Percentiles rank a stretch among this genome's conserved stretches.
Conservation (phyloP, 169 alveolate species). For the Eimeria falciformis region DNA sequence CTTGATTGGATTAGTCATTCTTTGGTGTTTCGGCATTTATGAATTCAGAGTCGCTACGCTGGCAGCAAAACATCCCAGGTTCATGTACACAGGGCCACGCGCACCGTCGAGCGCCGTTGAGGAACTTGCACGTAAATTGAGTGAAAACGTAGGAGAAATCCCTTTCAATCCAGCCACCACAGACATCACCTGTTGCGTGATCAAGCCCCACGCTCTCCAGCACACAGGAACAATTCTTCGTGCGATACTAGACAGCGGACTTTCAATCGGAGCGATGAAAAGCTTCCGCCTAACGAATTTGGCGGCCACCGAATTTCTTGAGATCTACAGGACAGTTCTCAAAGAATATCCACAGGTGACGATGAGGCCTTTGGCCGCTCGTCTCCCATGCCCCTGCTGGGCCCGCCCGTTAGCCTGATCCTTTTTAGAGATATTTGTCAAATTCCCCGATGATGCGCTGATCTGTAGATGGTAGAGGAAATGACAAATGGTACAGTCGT, state of each 20-base stretch:
- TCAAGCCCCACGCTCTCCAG: constrained; percentile 82
- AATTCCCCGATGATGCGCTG: too few relatives aligned
- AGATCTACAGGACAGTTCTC: constrained; percentile 90
- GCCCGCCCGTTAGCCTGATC: too few relatives aligned
- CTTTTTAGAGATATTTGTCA: too few relatives aligned
- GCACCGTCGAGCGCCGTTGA: constrained; percentile 33
- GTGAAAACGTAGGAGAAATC: background rate
- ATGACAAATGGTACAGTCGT: constrained; percentile 90
- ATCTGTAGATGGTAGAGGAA: constrained; percentile 87
- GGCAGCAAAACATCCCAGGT: background rate
- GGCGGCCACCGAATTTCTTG: constrained; percentile 92
- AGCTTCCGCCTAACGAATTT: constrained; percentile 87
- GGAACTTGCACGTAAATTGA: background rate
- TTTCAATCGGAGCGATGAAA: constrained; percentile 90
- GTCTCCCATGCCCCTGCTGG: too few relatives aligned
- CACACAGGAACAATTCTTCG: constrained; percentile 92
- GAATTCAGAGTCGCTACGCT: background rate
- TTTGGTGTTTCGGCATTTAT: too few relatives aligned
- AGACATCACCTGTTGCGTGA: constrained; percentile 90
- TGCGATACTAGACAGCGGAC: constrained; percentile 88
- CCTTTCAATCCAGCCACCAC: too few relatives aligned
- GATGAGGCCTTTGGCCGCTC: too few relatives aligned
- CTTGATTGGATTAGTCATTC: too few relatives aligned
- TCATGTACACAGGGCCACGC: background rate
- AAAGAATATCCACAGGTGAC: constrained; percentile 70